Percentiles rank a stretch among this genome's conserved stretches.
Evolutionary conservation across 2,329 filamentous ascomycete species (phyloP).

Genomic region (Phaeoacremonium minimum): DNA sequence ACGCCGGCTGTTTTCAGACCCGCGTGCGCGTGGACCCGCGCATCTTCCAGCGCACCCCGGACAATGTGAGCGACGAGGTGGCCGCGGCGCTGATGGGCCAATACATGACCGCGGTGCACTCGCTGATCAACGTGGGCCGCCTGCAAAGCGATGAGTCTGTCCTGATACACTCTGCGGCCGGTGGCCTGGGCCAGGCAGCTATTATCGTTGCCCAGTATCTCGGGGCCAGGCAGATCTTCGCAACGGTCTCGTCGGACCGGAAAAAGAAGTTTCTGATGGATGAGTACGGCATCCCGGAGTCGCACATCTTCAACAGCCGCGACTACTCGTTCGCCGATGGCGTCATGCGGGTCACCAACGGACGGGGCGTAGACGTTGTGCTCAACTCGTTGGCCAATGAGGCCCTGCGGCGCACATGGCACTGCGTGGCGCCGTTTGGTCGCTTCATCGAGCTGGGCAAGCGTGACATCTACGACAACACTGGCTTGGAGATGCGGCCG

Average conservation of each 20-base stretch:
- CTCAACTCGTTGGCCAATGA: slow-evolving; percentile 24
- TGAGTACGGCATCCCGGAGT: slow-evolving; percentile 17
- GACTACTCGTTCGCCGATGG: slow-evolving; percentile 20
- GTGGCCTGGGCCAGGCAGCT: slow-evolving; percentile 7
- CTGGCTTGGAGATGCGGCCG: slow-evolving; percentile 26
- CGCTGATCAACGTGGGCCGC: slow-evolving; percentile 13
- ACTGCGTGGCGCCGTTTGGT: slow-evolving; percentile 25
- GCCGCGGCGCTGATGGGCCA: slow-evolving; percentile 13
- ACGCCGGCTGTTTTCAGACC: slow-evolving; percentile 1
- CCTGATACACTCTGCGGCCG: slow-evolving; percentile 17
- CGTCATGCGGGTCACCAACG: slow-evolving; percentile 15
- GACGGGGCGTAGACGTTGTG: slow-evolving; percentile 22
- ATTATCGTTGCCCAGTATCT: slow-evolving; percentile 3
- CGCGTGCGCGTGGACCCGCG: slow-evolving; percentile 3
- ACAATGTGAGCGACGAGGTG: slow-evolving; percentile 7
- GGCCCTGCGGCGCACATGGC: slow-evolving; percentile 20
- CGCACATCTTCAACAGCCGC: slow-evolving; percentile 23
- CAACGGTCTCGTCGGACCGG: slow-evolving; percentile 19
- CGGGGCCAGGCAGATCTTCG: slow-evolving; percentile 19
- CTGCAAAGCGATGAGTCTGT: slow-evolving; percentile 13
- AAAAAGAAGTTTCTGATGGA: slow-evolving; percentile 21
- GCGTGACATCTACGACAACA: slow-evolving; percentile 24
- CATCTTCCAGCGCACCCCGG: slow-evolving; percentile 5
- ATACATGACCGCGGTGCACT: slow-evolving; percentile 19
- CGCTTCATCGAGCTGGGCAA: slow-evolving; percentile 28